Percentiles rank a stretch among this genome's conserved stretches.
phyloP scores from a whole-genome alignment of 2,329 filamentous ascomycete genomes.

The Allantophomopsis lycopodina region DNA sequence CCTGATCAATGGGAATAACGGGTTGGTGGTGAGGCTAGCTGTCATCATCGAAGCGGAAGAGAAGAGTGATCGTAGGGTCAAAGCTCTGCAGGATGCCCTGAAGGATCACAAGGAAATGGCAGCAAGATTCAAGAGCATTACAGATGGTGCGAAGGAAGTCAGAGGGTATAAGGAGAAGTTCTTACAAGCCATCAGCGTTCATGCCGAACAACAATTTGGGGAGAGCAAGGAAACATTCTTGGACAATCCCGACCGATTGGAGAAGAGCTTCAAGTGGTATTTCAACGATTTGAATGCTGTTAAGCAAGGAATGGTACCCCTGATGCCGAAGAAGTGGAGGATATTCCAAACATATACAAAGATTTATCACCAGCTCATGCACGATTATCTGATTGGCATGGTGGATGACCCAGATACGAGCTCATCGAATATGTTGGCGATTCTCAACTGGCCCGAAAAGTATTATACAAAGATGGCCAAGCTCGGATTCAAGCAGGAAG shows the following conservation, averaged over 20 bases:
- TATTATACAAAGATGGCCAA: constrained; percentile 96
- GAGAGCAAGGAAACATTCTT: constrained; percentile 57
- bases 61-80: constrained; percentile 84
- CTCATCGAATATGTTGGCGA: constrained; percentile 76
- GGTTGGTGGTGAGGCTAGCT: constrained; percentile 80
- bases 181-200: constrained; percentile 51
- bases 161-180: constrained; percentile 97
- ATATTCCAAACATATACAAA: constrained; percentile 82
- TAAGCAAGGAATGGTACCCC: constrained; percentile 76
- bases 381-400: constrained; percentile 74
- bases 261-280: constrained; percentile 88
- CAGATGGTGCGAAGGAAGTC: constrained; percentile 79
- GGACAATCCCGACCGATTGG: constrained; percentile 67
- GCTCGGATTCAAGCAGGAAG: constrained; percentile 63
- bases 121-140: constrained; percentile 86
- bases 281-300: constrained; percentile 97
- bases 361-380: constrained; percentile 91
- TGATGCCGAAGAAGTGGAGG: constrained; percentile 95
- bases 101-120: constrained; percentile 94
- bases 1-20: constrained; percentile 74
- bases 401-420: constrained; percentile 77
- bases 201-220: constrained; percentile 47
- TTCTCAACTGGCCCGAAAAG: constrained; percentile 89
- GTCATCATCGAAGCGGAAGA: constrained; percentile 92
- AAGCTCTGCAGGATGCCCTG: constrained; percentile 85